Conservation (phyloP, 352 stramenopile species). For the Phytophthora agathidicida region DNA sequence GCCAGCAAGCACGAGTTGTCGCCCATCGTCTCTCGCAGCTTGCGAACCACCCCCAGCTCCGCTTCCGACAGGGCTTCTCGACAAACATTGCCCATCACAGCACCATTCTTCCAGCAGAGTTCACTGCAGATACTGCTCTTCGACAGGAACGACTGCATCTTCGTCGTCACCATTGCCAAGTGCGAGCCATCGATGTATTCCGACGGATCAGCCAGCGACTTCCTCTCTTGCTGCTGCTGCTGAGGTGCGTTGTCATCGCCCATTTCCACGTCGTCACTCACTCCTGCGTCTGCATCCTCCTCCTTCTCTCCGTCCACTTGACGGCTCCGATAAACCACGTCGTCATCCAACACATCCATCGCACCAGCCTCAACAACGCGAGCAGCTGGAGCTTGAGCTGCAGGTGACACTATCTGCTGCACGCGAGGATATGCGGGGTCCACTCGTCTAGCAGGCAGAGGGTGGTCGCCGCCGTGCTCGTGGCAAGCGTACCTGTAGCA, state of each 20-base stretch:
- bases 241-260: background rate
- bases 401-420: slow-evolving; percentile 24
- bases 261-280: background rate
- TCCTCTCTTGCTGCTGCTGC: background rate
- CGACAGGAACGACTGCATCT: slow-evolving; percentile 47
- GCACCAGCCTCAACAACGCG: background rate
- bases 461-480: slow-evolving; percentile 86
- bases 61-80: slow-evolving; percentile 11
- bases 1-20: slow-evolving; percentile 74
- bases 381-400: slow-evolving; percentile 8
- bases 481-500: slow-evolving; percentile 94
- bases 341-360: slow-evolving; percentile 4
- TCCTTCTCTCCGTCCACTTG: background rate
- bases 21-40: slow-evolving; percentile 57
- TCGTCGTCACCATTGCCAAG: slow-evolving; percentile 41
- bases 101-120: slow-evolving; percentile 41
- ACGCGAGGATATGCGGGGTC: slow-evolving; percentile 64
- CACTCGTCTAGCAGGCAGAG: slow-evolving; percentile 50
- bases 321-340: slow-evolving; percentile 15
- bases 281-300: background rate
- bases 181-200: slow-evolving; percentile 68
- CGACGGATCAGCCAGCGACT: slow-evolving; percentile 30
- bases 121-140: slow-evolving; percentile 35
- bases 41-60: slow-evolving; percentile 60
- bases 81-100: background rate